These are phyloP conservation scores for Euphrasia confusa DNA, from an alignment of 257 asterid species.

Conservation along the genomic window DNA sequence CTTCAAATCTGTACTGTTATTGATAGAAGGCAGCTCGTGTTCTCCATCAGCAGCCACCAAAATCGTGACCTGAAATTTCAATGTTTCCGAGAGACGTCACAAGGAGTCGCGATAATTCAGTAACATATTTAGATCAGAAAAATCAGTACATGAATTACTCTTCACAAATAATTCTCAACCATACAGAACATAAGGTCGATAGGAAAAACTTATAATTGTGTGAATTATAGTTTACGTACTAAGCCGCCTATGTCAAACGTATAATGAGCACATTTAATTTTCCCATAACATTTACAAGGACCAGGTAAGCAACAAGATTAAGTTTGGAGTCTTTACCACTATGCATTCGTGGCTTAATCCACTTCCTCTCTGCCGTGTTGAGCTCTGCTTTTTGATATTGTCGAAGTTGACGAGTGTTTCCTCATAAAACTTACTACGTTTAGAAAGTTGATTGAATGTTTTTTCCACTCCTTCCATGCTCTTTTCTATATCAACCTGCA, in stretches of 20 bases:
- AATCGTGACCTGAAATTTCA: slow-evolving; percentile 56
- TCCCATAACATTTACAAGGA: neutral
- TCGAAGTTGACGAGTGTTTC: slow-evolving; percentile 91
- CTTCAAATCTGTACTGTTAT: slow-evolving; percentile 67
- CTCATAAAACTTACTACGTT: slow-evolving; percentile 96
- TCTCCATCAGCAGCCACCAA: slow-evolving; percentile 91
- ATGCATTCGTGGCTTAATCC: slow-evolving; percentile 90
- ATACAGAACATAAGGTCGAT: too few relatives aligned
- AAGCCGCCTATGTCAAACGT: neutral
- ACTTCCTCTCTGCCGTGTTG: slow-evolving; percentile 44
- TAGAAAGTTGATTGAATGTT: slow-evolving; percentile 73
- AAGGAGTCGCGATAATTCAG: neutral
- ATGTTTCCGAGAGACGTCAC: neutral
- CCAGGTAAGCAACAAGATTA: neutral
- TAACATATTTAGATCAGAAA: neutral
- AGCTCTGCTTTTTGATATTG: slow-evolving; percentile 69
- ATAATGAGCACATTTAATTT: neutral
- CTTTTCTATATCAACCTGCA: slow-evolving; percentile 76
- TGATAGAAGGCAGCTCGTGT: slow-evolving; percentile 67
- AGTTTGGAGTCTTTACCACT: slow-evolving; percentile 52
- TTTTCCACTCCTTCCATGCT: slow-evolving; percentile 78
- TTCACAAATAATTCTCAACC: too few relatives aligned
- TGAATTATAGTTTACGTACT: too few relatives aligned
- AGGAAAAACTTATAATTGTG: too few relatives aligned
- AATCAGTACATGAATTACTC: neutral